A percentile compares a stretch with the other conserved stretches of the same genome.
phyloP scores from a whole-genome alignment of 139 green algal genomes.

The Closterium sp. region DNA sequence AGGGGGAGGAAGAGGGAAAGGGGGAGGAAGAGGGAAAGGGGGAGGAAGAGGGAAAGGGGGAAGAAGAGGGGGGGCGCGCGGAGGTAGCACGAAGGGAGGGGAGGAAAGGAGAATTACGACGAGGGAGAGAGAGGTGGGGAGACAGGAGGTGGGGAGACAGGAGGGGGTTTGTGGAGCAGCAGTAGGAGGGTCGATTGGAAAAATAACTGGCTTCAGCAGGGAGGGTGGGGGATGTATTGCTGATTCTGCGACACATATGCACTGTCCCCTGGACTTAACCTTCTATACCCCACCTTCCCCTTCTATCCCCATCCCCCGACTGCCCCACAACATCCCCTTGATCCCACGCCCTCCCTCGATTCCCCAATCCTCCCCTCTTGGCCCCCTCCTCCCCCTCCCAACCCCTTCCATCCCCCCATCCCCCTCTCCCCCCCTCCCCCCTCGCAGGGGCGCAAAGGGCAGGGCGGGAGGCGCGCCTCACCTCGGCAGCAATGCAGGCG shows the following conservation, averaged over 20 bases:
- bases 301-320: too few species aligned
- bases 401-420: background rate
- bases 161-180: too few species aligned
- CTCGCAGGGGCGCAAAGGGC: too few species aligned
- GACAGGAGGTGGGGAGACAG: background rate
- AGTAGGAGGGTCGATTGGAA: too few species aligned
- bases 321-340: too few species aligned
- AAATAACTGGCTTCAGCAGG: too few species aligned
- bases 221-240: background rate
- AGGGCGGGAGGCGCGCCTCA: too few species aligned
- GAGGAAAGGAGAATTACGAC: background rate
- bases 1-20: background rate
- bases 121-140: background rate
- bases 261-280: background rate
- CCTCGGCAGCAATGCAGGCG: constrained; percentile 24
- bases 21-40: background rate
- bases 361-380: background rate
- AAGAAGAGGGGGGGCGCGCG: too few species aligned
- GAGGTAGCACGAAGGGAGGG: background rate
- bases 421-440: background rate
- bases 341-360: background rate
- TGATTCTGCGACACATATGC: background rate
- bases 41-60: too few species aligned
- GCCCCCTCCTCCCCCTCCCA: background rate
- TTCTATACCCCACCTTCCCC: too few species aligned